Evolutionary conservation across 2,329 filamentous ascomycete genomes (phyloP).

Genomic region (Fusarium nurragi): DNA sequence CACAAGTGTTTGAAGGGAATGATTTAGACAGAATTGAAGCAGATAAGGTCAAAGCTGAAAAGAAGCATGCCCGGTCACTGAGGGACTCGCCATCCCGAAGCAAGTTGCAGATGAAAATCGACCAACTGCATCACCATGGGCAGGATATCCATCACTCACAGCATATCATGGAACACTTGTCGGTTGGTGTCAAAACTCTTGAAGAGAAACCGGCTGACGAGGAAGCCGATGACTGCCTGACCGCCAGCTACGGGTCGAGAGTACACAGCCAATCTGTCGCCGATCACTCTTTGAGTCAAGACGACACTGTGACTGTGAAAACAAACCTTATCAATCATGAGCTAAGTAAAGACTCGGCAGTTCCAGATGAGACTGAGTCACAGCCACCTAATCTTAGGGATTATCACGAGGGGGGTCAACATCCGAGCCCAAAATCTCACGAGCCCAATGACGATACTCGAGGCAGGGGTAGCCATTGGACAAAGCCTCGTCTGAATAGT

Average conservation of each 20-base stretch:
- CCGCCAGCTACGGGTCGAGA: background rate
- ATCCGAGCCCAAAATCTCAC: slow-evolving; percentile 36
- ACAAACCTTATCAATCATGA: slow-evolving; percentile 17
- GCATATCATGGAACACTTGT: slow-evolving; percentile 50
- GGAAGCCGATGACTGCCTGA: slow-evolving; percentile 5
- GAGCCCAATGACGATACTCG: slow-evolving; percentile 28
- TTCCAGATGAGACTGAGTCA: slow-evolving; percentile 4
- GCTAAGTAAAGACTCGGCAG: slow-evolving; percentile 20
- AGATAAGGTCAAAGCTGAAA: slow-evolving; percentile 6
- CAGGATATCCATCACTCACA: slow-evolving; percentile 48
- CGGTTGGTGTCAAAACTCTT: slow-evolving; percentile 31
- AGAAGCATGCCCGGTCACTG: background rate
- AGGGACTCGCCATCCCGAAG: slow-evolving; percentile 9
- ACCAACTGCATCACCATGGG: slow-evolving; percentile 48
- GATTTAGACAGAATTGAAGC: slow-evolving; percentile 15
- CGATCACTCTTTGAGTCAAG: slow-evolving; percentile 26
- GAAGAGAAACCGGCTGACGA: slow-evolving; percentile 1
- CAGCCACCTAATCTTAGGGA: slow-evolving; percentile 23
- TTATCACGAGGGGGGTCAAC: slow-evolving; percentile 23
- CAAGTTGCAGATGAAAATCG: slow-evolving; percentile 42
- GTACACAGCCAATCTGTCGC: background rate
- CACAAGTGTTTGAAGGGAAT: background rate
- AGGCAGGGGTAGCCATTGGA: slow-evolving; percentile 24
- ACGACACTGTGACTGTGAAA: slow-evolving; percentile 15
- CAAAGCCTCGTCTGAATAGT: slow-evolving; percentile 17